Percentiles rank a stretch among this genome's conserved stretches.
Evolutionary conservation across 306 rosid genomes (phyloP).

Genomic region (Potentilla sterilis): DNA sequence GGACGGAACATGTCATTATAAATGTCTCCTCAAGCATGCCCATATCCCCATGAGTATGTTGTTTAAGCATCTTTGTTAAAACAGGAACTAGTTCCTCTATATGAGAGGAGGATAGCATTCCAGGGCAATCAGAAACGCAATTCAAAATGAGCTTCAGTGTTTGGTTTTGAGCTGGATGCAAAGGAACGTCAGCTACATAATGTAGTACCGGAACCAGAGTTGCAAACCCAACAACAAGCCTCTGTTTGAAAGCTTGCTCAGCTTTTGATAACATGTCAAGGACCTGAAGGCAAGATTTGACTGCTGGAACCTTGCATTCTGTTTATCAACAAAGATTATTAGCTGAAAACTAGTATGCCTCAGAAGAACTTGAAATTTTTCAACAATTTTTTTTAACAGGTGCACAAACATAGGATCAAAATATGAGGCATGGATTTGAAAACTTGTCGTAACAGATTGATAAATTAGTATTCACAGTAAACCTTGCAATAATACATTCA

Average conservation of each 20-base stretch:
- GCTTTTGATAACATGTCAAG: constrained; percentile 74
- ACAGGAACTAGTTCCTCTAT: constrained; percentile 56
- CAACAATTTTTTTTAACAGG: not conserved
- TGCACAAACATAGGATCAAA: not conserved
- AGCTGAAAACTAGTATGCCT: constrained; percentile 23
- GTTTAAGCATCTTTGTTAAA: constrained; percentile 63
- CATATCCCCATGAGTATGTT: constrained; percentile 65
- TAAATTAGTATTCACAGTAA: constrained; percentile 18
- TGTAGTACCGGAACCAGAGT: constrained; percentile 73
- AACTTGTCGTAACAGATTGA: not conserved
- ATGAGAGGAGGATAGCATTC: constrained; percentile 66
- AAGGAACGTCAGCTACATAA: constrained; percentile 78
- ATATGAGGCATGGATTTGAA: not conserved
- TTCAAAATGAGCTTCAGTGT: constrained; percentile 67
- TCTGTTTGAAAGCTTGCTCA: constrained; percentile 62
- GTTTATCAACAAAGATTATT: constrained; percentile 38
- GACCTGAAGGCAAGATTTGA: constrained; percentile 72
- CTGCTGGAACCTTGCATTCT: constrained; percentile 73
- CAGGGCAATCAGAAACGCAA: constrained; percentile 81
- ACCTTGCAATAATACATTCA: constrained; percentile 18
- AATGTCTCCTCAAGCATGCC: constrained; percentile 78
- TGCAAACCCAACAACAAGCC: constrained; percentile 83
- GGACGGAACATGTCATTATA: constrained; percentile 54
- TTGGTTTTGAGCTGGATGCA: constrained; percentile 76
- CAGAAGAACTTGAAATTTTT: not conserved